These are phyloP conservation scores for Parasitella parasitica DNA, from an alignment of 371 early-diverging fungal genomes.

Conservation along the genomic window DNA sequence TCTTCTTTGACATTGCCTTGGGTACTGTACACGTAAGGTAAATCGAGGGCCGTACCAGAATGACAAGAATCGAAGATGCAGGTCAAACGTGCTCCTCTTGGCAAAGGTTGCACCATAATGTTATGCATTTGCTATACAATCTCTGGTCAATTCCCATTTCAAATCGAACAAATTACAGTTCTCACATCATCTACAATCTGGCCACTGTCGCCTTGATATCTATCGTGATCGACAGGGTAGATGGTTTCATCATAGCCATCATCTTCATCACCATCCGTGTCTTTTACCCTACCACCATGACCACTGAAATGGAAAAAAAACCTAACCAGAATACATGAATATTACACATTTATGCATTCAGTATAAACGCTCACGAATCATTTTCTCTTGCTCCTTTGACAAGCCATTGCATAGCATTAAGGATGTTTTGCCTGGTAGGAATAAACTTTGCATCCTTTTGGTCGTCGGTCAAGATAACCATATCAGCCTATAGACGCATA, in stretches of 20 bases:
- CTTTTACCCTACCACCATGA: conserved; percentile 78
- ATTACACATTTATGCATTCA: neutral
- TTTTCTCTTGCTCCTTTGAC: conserved; percentile 77
- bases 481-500: conserved; percentile 47
- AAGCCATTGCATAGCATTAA: conserved; percentile 89
- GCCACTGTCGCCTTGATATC: conserved; percentile 48
- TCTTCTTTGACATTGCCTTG: conserved; percentile 65
- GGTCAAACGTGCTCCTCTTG: conserved; percentile 81
- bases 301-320: conserved; percentile 91
- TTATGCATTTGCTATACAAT: conserved; percentile 62
- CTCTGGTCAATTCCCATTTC: neutral
- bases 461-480: conserved; percentile 89
- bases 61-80: conserved; percentile 87
- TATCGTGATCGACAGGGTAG: conserved; percentile 81
- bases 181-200: conserved; percentile 84
- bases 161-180: neutral
- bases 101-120: conserved; percentile 80
- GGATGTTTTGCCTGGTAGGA: conserved; percentile 85
- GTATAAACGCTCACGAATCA: conserved; percentile 62
- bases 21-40: conserved; percentile 80
- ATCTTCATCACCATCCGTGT: conserved; percentile 81
- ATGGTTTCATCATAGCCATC: conserved; percentile 71
- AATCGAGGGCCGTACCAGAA: conserved; percentile 85
- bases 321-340: conserved; percentile 19
- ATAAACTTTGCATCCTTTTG: conserved; percentile 61